These are phyloP conservation scores for Xylariaceae sp. DNA, from an alignment of 2,329 filamentous ascomycete species.

Conservation along the genomic window DNA sequence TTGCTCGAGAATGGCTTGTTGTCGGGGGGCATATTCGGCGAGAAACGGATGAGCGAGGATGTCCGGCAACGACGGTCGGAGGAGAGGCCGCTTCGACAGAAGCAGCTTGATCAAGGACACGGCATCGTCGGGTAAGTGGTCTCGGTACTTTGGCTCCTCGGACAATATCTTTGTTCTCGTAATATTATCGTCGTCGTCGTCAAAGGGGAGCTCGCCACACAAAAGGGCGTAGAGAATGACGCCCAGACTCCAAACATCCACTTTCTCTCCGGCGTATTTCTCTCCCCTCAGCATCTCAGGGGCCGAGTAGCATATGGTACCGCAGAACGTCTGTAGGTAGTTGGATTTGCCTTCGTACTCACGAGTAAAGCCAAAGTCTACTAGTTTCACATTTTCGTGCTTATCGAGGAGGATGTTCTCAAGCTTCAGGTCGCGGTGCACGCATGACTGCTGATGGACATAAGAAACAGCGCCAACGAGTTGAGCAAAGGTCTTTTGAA, in stretches of 20 bases:
- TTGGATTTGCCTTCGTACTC: conserved; percentile 95
- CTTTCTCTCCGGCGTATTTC: conserved; percentile 96
- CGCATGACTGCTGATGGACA: conserved; percentile 90
- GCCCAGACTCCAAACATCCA: conserved; percentile 90
- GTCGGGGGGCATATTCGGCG: conserved; percentile 76
- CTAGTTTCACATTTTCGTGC: conserved; percentile 93
- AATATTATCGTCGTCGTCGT: conserved; percentile 86
- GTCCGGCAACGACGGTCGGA: conserved; percentile 76
- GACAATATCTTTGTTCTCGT: conserved; percentile 82
- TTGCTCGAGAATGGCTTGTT: conserved; percentile 82
- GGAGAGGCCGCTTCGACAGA: conserved; percentile 83
- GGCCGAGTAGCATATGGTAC: conserved; percentile 94
- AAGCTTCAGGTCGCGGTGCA: conserved; percentile 93
- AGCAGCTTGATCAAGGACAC: conserved; percentile 69
- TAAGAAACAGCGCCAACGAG: conserved; percentile 92
- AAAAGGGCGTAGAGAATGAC: conserved; percentile 80
- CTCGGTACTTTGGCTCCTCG: conserved; percentile 80
- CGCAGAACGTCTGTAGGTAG: conserved; percentile 95
- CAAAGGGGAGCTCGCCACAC: conserved; percentile 84
- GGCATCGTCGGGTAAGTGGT: conserved; percentile 71
- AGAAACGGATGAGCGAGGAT: conserved; percentile 86
- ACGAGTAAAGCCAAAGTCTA: conserved; percentile 95
- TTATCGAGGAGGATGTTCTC: conserved; percentile 97
- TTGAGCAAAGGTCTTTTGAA: conserved; percentile 93
- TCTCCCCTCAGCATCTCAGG: conserved; percentile 98